Evolutionary conservation across 805 yeast genomes (phyloP), one percentile per base, ranked within the genome.

Genomic region (Lipomyces orientalis): DNA sequence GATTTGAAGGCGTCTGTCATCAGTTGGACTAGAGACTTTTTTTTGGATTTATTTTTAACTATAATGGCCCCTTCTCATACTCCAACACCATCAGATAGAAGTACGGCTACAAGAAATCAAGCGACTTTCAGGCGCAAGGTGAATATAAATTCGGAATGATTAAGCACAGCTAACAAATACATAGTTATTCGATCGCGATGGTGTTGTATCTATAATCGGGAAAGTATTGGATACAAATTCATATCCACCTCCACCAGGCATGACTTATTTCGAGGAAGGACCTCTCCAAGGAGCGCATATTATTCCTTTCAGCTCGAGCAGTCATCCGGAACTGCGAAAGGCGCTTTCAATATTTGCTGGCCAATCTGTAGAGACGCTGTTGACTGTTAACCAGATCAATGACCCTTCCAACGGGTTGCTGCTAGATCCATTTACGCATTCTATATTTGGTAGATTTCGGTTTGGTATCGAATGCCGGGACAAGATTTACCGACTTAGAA

Each of bases 241-340:
- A 10, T 29, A 51, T 51, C 29, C 33, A 10, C 29, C 29, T 51
- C 54, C 54, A 51, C 33, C 33, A 9, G 31, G 31, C 16, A 51
- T 51, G 29, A 29, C 31, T 51, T 51, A 22, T 51, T 22, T 29
- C 29, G 29, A 10, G 54, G 46, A 39, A 39, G 46, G n/a, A 16
- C 46, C n/a, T 39, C 54, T 51, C 33, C 31, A 51, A 22, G 54
- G 31, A 22, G 54, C 54, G 54, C 54, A 51, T 51, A 51, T 51
- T 51, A 51, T 51, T 29, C 54, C 54, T 10, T 22, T 51, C 54
- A 22, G 29, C 33, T 22, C 54, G 31, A 51, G 31, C 33, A 51
- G 33, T 22, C 29, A 51, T 51, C 16, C 54, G 54, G 16, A 29
- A 5, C 16, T 51, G 33, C 54, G 54, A 51, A 29, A 51, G 16